phyloP scores from a whole-genome alignment of 2,329 filamentous ascomycete genomes.

The Nigrospora oryzae region DNA sequence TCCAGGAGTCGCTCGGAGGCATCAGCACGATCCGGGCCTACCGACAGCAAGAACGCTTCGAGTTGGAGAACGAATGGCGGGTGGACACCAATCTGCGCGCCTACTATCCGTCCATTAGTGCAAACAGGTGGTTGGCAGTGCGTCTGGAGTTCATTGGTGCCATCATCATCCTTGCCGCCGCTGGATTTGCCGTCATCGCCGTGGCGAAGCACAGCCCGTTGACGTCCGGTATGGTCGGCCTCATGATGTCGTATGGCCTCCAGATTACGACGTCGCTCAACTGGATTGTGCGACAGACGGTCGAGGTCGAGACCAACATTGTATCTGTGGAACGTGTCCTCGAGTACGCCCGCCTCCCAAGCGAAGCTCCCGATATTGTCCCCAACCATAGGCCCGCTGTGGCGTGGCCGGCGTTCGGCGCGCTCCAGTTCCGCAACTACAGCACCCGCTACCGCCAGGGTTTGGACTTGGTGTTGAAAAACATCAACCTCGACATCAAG shows the following conservation, averaged over 20 bases:
- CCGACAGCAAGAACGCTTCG: constrained; percentile 78
- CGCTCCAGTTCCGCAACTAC: constrained; percentile 86
- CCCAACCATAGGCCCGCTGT: constrained; percentile 78
- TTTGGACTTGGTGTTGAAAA: constrained; percentile 85
- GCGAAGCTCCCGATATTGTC: constrained; percentile 90
- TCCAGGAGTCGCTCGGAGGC: constrained; percentile 92
- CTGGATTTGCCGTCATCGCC: constrained; percentile 72
- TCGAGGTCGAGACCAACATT: constrained; percentile 99
- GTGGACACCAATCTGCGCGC: constrained; percentile 91
- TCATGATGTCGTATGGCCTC: constrained; percentile 94
- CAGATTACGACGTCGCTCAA: constrained; percentile 96
- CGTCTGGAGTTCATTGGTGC: constrained; percentile 93
- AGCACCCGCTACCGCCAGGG: constrained; percentile 88
- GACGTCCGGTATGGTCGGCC: constrained; percentile 70
- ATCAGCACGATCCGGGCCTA: constrained; percentile 95
- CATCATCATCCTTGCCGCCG: constrained; percentile 82
- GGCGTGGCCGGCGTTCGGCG: constrained; percentile 85
- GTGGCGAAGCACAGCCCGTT: constrained; percentile 60
- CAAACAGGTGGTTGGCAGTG: constrained; percentile 89
- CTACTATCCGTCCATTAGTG: constrained; percentile 92
- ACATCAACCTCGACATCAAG: constrained; percentile 87
- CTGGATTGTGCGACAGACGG: constrained; percentile 97
- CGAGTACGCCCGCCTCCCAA: constrained; percentile 85
- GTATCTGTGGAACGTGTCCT: constrained; percentile 96
- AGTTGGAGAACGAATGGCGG: constrained; percentile 92